These are phyloP conservation scores for Eimeria sp. DNA, from an alignment of 169 alveolate genomes.

Conservation along the genomic window DNA sequence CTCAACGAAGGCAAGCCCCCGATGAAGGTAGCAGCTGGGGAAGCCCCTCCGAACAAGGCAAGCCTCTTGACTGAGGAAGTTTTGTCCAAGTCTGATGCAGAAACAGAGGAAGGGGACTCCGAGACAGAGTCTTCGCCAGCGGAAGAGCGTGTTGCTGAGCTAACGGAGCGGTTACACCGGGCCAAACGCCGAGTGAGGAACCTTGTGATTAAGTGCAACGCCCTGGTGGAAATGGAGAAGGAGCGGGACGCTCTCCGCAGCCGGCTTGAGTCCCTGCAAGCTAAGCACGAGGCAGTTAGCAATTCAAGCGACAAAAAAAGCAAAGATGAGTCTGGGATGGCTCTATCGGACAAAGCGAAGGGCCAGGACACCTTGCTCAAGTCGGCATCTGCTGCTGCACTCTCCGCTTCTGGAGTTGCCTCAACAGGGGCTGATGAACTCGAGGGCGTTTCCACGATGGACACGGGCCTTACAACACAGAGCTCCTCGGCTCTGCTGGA, in stretches of 20 bases:
- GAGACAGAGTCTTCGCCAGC: constrained; percentile 4
- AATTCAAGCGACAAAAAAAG: background rate
- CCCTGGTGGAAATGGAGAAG: constrained; percentile 67
- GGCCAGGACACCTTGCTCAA: background rate
- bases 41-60: constrained; percentile 15
- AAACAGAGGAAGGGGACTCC: constrained; percentile 72
- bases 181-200: constrained; percentile 73
- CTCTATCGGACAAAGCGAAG: background rate
- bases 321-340: background rate
- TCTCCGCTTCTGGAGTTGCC: constrained; percentile 11
- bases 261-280: constrained; percentile 49
- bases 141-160: constrained; percentile 41
- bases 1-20: background rate
- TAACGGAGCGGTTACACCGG: constrained; percentile 45
- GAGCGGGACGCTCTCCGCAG: constrained; percentile 39
- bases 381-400: constrained; percentile 43
- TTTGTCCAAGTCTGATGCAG: constrained; percentile 68
- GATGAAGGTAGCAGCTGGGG: background rate
- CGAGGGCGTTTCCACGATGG: background rate
- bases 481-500: constrained; percentile 70
- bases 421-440: constrained; percentile 7
- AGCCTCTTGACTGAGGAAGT: constrained; percentile 57
- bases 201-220: constrained; percentile 61
- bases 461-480: constrained; percentile 25
- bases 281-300: constrained; percentile 36